Conservation (phyloP, 2,329 filamentous ascomycete species). For the Chrysoporthe puriensis region DNA sequence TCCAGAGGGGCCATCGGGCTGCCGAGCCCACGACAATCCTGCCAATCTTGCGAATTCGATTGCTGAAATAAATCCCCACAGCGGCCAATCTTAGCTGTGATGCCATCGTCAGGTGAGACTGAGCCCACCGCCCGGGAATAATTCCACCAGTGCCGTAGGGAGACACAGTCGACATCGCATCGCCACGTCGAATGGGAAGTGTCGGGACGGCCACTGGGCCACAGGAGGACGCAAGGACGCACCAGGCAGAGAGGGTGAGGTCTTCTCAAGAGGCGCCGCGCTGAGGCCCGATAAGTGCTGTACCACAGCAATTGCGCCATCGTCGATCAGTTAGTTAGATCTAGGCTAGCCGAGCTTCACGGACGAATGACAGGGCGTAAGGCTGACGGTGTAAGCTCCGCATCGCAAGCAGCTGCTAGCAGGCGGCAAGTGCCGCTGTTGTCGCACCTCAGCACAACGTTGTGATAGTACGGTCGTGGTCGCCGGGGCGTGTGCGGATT, state of each 20-base stretch:
- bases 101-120: neutral
- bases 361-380: constrained; percentile 5
- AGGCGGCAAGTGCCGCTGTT: neutral
- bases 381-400: constrained; percentile 12
- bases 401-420: too few species aligned
- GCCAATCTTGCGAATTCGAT: neutral
- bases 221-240: too few species aligned
- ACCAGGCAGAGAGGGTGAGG: neutral
- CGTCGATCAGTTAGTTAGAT: neutral
- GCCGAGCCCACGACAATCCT: constrained; percentile 10
- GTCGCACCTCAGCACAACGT: neutral
- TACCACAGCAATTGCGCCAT: neutral
- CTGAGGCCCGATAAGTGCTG: neutral
- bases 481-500: neutral
- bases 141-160: neutral
- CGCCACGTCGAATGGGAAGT: neutral
- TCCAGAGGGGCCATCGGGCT: neutral
- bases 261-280: neutral
- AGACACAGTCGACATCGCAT: neutral
- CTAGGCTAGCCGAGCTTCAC: neutral
- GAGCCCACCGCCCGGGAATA: neutral
- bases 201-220: neutral
- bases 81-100: neutral
- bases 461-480: constrained; percentile 5
- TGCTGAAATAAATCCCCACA: neutral